Evolutionary conservation across 345 rosid genomes (phyloP).

Genomic region (Schrenkiella parvula): DNA sequence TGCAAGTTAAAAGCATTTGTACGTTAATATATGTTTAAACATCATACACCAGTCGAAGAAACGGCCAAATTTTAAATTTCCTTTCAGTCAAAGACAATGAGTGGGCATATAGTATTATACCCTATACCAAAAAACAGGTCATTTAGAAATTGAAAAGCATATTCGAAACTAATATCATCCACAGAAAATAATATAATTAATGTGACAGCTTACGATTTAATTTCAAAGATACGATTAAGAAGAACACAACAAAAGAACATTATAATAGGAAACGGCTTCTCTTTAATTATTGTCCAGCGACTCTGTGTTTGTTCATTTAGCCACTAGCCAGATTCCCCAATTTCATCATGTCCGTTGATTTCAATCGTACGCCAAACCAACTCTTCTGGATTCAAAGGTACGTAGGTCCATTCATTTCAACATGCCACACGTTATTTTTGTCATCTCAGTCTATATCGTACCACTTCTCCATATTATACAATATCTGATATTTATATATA

Average conservation of each 20-base stretch:
- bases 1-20: background rate
- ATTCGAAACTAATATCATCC: slow-evolving; percentile 25
- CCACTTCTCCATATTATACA: background rate
- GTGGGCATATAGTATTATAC: slow-evolving; percentile 23
- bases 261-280: background rate
- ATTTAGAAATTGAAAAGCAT: slow-evolving; percentile 15
- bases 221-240: slow-evolving; percentile 15
- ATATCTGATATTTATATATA: background rate
- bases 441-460: background rate
- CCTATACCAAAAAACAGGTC: background rate
- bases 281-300: slow-evolving; percentile 18
- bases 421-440: slow-evolving; percentile 25
- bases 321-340: slow-evolving; percentile 27
- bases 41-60: background rate
- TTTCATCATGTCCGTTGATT: slow-evolving; percentile 18
- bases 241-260: background rate
- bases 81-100: slow-evolving; percentile 11
- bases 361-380: slow-evolving; percentile 6
- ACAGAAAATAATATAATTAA: background rate
- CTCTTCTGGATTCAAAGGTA: slow-evolving; percentile 23
- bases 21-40: background rate
- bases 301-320: slow-evolving; percentile 23
- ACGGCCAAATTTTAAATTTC: background rate
- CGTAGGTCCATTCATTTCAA: slow-evolving; percentile 16
- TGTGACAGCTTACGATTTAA: slow-evolving; percentile 14